Evolutionary conservation across 257 asterid species (phyloP), one percentile per base, ranked within the genome.

Genomic region (Salvia splendens): DNA sequence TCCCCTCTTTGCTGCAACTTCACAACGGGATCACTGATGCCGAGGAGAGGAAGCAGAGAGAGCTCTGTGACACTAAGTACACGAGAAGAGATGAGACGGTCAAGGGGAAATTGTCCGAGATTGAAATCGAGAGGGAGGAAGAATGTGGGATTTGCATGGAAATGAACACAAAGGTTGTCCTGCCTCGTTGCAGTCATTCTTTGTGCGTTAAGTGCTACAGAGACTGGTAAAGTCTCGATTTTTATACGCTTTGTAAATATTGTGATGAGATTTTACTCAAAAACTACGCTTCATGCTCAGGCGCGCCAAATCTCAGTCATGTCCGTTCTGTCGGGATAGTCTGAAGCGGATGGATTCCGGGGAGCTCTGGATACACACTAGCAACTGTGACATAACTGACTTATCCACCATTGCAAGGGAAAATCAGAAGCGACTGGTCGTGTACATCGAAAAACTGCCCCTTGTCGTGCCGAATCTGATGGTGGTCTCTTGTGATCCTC

Each of bases 141-240:
- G 97, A 93, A 78, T 93, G 99, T 52, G 97, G 95, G 28, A 93
- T 93, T 58, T 93, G 99, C 79, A 72, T 88, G 97, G 97, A 90
- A 76, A 72, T 88, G 81, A 68, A 82, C 16, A 76, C 96, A 49
- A 93, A 86, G 75, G 95, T 93, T 66, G 99, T 93, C 57, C 77
- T 93, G 40, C 97, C 99, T 20, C 68, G 74, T 28, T 93, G 99
- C 86, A 81, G 64, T 69, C 99, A 93, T 65, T 85, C 97, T 12
- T 72, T 93, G 77, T 93, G 99, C 64, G 69, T 88, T 81, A 84
- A 78, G 68, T 93, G 99, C 73, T 90, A 83, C 60, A 81, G 76
- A 52, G 70, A 79, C 83, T 93, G 99, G 99, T 90, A 77, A 84
- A 81, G 32, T 12, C 47, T 16, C 35, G 20, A 17, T 14, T 16